Evolutionary conservation across 768 basidiomycete species (phyloP).

Genomic region (Hemileccinum impolitum): DNA sequence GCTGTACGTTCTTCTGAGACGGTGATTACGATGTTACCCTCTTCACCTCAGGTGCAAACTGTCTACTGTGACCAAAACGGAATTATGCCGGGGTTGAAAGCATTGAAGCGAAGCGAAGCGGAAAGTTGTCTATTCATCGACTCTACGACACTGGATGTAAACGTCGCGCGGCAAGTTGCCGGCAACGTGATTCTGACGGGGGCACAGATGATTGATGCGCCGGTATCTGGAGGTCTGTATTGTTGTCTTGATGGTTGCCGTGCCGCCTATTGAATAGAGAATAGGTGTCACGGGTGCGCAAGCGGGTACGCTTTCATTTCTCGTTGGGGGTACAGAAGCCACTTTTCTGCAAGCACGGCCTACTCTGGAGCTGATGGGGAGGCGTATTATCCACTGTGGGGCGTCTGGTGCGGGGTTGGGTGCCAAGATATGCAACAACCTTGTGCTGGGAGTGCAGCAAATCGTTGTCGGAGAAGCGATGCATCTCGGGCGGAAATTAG

Average conservation of each 20-base stretch:
- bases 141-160: slow-evolving; percentile 86
- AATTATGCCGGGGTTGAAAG: slow-evolving; percentile 60
- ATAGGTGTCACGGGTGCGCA: slow-evolving; percentile 83
- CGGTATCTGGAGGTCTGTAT: slow-evolving; percentile 83
- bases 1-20: slow-evolving; percentile 61
- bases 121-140: slow-evolving; percentile 71
- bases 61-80: slow-evolving; percentile 66
- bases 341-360: slow-evolving; percentile 58
- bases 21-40: slow-evolving; percentile 89
- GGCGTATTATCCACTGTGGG: slow-evolving; percentile 80
- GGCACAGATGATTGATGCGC: slow-evolving; percentile 85
- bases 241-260: background rate
- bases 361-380: slow-evolving; percentile 71
- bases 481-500: slow-evolving; percentile 81
- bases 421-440: slow-evolving; percentile 91
- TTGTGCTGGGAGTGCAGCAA: slow-evolving; percentile 75
- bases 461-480: slow-evolving; percentile 87
- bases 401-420: slow-evolving; percentile 76
- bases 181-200: slow-evolving; percentile 48
- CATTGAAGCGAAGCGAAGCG: slow-evolving; percentile 37
- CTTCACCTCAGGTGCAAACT: slow-evolving; percentile 78
- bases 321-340: slow-evolving; percentile 73
- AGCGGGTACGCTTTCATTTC: slow-evolving; percentile 85
- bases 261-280: slow-evolving; percentile 4
- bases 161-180: slow-evolving; percentile 66